Evolutionary conservation across 1,284 basidiomycete species (phyloP), one percentile per base, ranked within the genome.

Genomic region (Papiliotrema fonsecae): DNA sequence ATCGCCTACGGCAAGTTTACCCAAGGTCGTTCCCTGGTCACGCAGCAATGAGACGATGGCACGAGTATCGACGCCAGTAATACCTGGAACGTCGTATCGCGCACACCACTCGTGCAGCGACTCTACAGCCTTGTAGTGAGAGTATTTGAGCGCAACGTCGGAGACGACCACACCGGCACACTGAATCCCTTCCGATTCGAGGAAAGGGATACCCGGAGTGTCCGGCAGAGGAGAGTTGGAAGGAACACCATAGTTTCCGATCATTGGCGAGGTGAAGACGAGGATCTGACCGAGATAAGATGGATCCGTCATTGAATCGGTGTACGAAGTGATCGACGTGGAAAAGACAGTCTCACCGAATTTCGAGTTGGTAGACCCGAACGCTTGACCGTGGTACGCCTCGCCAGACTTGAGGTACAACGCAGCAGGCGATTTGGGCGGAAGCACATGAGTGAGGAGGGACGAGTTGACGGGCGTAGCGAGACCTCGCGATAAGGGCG

Each of bases 341-440:
- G 91, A 94, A 76, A 99, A 99, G 26, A 99, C 94, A 2, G 94
- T 96, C 78, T 99, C 94, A 54, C 96, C 96, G 75, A 83, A 98
- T 51, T 85, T 83, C 65, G 88, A 92, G 65, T 81, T 84, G 39
- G 85, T 84, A 21, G 89, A 85, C 56, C 94, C 94, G 72, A 99
- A 98, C 13, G 86, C 87, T 45, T 82, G 81, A 34, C 96, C 94
- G 49, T 78, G 69, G 80, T 96, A 98, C 13, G 85, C 86, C 75
- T 98, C 85, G 35, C 94, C 94, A 6, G 89, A 85, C 76, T 96
- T 94, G 52, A 98, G 81, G 74, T 97, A 92, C 19, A 99, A 79
- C 1, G 85, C 81, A 6, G 94, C 96, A 19, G 92, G 91, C 24
- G 83, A 61, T 54, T 69, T 67, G 28, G 69, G 60, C 7, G 70